Base-by-base conservation (phyloP, 305 asterid species). In the Fraxinus velutina region DNA sequence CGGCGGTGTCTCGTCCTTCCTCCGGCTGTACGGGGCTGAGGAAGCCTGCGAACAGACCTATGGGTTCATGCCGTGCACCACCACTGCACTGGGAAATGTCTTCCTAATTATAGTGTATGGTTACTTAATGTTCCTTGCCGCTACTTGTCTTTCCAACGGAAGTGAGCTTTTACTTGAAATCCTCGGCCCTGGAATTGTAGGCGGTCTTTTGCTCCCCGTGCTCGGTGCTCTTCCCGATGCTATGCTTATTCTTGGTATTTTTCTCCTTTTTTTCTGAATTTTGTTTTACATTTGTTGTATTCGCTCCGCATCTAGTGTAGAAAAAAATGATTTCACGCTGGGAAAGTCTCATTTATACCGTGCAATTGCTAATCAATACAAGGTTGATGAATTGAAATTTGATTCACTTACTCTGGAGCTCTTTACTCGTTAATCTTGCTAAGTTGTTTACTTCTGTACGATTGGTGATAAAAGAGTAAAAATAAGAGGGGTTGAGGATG, bases 181-280 rank as follows among this genome's bases (percentile, higher is more conserved):
- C 66, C 92, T 96, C 78, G 98, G 99, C 6, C 99, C 98, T 1
- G 99, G 99, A 8, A 85, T 96, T 13, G 90, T 96, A 36, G 99
- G 99, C 73, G 99, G 99, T 4, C 98, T 96, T 0, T 87, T 94
- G 32, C 95, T 96, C 27, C 99, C 99, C 6, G 76, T 94, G 0
- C 98, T 96, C 77, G 98, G 98, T 17, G 97, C 99, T 66, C 96
- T 96, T 81, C 99, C 99, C 0, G 98, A 96, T 83, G 98, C 98
- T 32, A 88, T 96, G 97, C 98, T 96, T 68, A 93, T 96, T 80
- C 90, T 96, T 1, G 99, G 99, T 95, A 90, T 4, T 70, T 70
- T 70, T 15, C 1, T 29, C 21, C 4, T 37, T 10, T 4, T 27
- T 30, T 30, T 68, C 75, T 70, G 39, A 70, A 24, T 66, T 5